Conservation (phyloP, 176 grass and related monocot species). For the Musa troglodytarum region DNA sequence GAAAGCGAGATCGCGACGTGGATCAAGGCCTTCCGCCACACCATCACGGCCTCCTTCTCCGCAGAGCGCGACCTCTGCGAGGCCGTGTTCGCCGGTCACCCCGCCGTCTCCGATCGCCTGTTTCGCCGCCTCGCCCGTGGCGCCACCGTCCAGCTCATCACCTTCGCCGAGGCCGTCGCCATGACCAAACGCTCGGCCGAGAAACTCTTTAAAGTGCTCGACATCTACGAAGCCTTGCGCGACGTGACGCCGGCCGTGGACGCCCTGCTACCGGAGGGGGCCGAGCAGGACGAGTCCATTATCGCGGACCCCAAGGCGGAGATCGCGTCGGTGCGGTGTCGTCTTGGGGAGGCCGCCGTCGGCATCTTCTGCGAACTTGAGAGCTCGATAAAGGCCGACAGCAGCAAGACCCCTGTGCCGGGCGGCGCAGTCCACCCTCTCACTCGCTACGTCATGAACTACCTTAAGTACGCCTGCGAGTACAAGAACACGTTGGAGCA, state of each 20-base stretch:
- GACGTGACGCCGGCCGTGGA: slow-evolving; percentile 38
- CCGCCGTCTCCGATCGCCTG: slow-evolving; percentile 7
- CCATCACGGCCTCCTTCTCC: slow-evolving; percentile 29
- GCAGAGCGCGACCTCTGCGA: slow-evolving; percentile 46
- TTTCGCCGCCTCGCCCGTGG: slow-evolving; percentile 35
- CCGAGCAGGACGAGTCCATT: not conserved
- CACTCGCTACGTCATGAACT: slow-evolving; percentile 87
- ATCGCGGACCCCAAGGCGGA: slow-evolving; percentile 39
- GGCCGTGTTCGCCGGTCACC: slow-evolving; percentile 37
- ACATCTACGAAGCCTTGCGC: slow-evolving; percentile 75
- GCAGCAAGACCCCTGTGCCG: slow-evolving; percentile 44
- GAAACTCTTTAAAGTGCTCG: slow-evolving; percentile 95
- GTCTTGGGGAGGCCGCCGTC: slow-evolving; percentile 57
- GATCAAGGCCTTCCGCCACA: slow-evolving; percentile 58
- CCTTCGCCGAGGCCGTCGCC: slow-evolving; percentile 63
- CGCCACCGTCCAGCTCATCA: slow-evolving; percentile 54
- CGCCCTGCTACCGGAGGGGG: slow-evolving; percentile 20
- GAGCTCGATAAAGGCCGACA: slow-evolving; percentile 70
- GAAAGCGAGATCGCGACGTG: slow-evolving; percentile 27
- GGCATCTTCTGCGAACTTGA: slow-evolving; percentile 88
- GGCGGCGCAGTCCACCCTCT: slow-evolving; percentile 75
- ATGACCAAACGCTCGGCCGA: slow-evolving; percentile 68
- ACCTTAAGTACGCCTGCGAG: slow-evolving; percentile 61
- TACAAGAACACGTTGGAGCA: slow-evolving; percentile 84
- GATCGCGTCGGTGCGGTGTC: slow-evolving; percentile 31